Conservation (phyloP, 2,329 filamentous ascomycete genomes). For the Phialocephala subalpina region DNA sequence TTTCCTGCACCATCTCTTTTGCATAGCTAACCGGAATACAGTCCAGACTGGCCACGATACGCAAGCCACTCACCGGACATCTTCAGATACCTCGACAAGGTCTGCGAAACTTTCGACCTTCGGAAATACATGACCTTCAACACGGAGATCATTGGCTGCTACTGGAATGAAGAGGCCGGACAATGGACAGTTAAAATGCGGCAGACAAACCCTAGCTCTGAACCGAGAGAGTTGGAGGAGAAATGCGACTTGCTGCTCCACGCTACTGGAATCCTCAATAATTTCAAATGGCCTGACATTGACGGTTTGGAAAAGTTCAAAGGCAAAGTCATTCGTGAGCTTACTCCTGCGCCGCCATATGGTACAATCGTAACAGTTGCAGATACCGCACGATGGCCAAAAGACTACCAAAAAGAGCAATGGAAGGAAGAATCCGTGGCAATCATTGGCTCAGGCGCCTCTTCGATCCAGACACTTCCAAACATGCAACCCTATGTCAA, state of each 20-base stretch:
- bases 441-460: constrained; percentile 50
- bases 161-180: constrained; percentile 57
- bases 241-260: constrained; percentile 38
- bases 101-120: constrained; percentile 56
- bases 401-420: constrained; percentile 40
- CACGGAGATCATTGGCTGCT: constrained; percentile 53
- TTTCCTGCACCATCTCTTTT: not conserved
- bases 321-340: constrained; percentile 54
- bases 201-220: constrained; percentile 42
- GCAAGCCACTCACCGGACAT: constrained; percentile 67
- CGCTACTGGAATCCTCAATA: constrained; percentile 38
- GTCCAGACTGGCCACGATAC: constrained; percentile 60
- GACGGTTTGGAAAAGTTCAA: constrained; percentile 54
- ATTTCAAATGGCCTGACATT: constrained; percentile 56
- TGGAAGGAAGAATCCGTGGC: constrained; percentile 45
- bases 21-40: not conserved
- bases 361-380: constrained; percentile 30
- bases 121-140: constrained; percentile 61
- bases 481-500: constrained; percentile 50
- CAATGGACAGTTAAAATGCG: constrained; percentile 58
- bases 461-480: constrained; percentile 47
- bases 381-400: constrained; percentile 55
- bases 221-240: constrained; percentile 34
- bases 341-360: constrained; percentile 46
- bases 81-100: constrained; percentile 55